Conservation (phyloP, 1,284 basidiomycete genomes). For the Chalciporus sp. region DNA sequence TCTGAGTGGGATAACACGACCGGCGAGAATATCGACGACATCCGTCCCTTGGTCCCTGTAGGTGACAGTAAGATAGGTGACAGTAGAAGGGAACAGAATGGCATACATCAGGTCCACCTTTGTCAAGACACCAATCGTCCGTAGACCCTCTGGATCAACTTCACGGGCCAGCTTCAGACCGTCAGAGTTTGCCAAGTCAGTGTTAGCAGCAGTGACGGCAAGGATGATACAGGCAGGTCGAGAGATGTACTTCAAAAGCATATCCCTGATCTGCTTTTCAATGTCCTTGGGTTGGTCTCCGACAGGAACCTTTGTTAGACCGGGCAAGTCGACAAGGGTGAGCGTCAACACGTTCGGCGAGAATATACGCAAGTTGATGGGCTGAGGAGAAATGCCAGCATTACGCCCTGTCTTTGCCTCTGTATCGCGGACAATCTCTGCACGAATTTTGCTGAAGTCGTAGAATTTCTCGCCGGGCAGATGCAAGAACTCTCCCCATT, state of each 20-base stretch:
- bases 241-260: slow-evolving; percentile 95
- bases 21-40: slow-evolving; percentile 97
- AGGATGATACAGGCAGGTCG: slow-evolving; percentile 90
- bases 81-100: not conserved
- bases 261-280: slow-evolving; percentile 96
- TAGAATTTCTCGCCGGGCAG: slow-evolving; percentile 96
- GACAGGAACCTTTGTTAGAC: slow-evolving; percentile 95
- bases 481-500: slow-evolving; percentile 99
- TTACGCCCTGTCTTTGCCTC: slow-evolving; percentile 98
- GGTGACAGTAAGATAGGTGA: slow-evolving; percentile 12
- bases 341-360: slow-evolving; percentile 96
- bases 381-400: slow-evolving; percentile 92
- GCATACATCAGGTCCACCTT: slow-evolving; percentile 96
- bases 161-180: slow-evolving; percentile 96
- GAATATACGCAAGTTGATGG: slow-evolving; percentile 96
- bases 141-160: slow-evolving; percentile 92
- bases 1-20: slow-evolving; percentile 92
- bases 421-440: slow-evolving; percentile 95
- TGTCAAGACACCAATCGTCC: slow-evolving; percentile 97
- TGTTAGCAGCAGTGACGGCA: slow-evolving; percentile 95
- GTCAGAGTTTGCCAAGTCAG: slow-evolving; percentile 97
- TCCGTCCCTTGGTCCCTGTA: slow-evolving; percentile 93
- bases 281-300: slow-evolving; percentile 98
- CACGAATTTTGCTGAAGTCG: slow-evolving; percentile 96
- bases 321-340: slow-evolving; percentile 96